Conservation (phyloP, 495 filamentous ascomycete genomes). For the Talaromyces ruber region DNA sequence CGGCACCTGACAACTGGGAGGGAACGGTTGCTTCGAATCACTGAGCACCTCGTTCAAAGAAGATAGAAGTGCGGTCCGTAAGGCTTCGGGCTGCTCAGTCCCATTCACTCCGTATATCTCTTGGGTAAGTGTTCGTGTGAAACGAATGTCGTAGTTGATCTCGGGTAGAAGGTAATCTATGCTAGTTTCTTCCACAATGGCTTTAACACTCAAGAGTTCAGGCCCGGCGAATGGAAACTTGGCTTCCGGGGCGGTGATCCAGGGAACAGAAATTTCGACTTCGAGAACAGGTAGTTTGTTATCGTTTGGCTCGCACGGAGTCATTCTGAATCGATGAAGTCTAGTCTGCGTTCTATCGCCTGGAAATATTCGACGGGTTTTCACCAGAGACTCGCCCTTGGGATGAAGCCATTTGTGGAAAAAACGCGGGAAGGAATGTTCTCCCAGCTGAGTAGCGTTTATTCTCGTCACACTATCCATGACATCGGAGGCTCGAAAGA, state of each 20-base stretch:
- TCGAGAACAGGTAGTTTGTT: slow-evolving; percentile 24
- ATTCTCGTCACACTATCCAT: slow-evolving; percentile 4
- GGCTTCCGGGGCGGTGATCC: not conserved
- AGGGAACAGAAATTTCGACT: slow-evolving; percentile 16
- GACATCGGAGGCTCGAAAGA: slow-evolving; percentile 14
- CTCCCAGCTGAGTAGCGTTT: slow-evolving; percentile 26
- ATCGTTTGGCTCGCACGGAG: slow-evolving; percentile 18
- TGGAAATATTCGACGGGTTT: slow-evolving; percentile 12
- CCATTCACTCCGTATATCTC: slow-evolving; percentile 13
- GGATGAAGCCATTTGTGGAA: slow-evolving; percentile 25
- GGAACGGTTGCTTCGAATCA: slow-evolving; percentile 12
- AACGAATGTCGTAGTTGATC: slow-evolving; percentile 29
- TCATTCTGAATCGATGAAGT: slow-evolving; percentile 22
- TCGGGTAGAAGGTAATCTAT: slow-evolving; percentile 38
- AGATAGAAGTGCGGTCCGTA: not conserved
- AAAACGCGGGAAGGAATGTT: slow-evolving; percentile 18
- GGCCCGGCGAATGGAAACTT: slow-evolving; percentile 5
- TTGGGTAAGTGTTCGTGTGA: slow-evolving; percentile 24
- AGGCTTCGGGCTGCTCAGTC: not conserved
- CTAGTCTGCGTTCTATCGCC: slow-evolving; percentile 3
- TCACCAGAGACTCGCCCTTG: slow-evolving; percentile 19
- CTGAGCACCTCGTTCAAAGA: not conserved
- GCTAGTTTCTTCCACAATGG: slow-evolving; percentile 19
- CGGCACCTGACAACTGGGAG: slow-evolving; percentile 22
- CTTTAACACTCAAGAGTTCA: slow-evolving; percentile 19